These are phyloP conservation scores for Coemansia pectinata DNA, from an alignment of 192 early-diverging fungal species.

Conservation along the genomic window DNA sequence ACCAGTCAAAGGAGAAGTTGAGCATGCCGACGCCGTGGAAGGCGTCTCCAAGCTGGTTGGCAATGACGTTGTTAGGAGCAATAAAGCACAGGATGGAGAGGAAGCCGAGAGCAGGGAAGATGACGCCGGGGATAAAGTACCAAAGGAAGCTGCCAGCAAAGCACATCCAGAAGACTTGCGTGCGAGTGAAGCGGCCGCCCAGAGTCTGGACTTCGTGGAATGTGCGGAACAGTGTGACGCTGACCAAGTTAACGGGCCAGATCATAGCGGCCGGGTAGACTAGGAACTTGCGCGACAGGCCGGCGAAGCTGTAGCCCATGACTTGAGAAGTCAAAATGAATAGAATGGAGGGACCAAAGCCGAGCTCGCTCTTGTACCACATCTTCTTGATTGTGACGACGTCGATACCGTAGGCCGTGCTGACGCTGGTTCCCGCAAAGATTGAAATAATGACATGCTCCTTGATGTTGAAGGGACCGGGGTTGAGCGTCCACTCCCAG, in stretches of 20 bases:
- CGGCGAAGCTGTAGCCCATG: slow-evolving; percentile 70
- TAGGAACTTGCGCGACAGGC: slow-evolving; percentile 73
- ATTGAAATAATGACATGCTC: slow-evolving; percentile 85
- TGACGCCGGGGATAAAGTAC: slow-evolving; percentile 65
- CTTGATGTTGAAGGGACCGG: slow-evolving; percentile 87
- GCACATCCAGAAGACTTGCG: slow-evolving; percentile 56
- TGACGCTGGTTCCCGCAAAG: slow-evolving; percentile 69
- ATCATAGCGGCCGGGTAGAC: slow-evolving; percentile 85
- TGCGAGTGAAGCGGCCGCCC: slow-evolving; percentile 55
- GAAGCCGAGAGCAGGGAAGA: slow-evolving; percentile 68
- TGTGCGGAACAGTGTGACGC: slow-evolving; percentile 74
- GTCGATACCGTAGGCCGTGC: slow-evolving; percentile 74
- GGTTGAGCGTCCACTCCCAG: slow-evolving; percentile 66
- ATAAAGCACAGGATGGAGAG: slow-evolving; percentile 65
- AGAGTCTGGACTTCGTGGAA: slow-evolving; percentile 66
- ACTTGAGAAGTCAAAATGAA: slow-evolving; percentile 72
- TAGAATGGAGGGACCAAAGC: slow-evolving; percentile 62
- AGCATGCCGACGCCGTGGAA: slow-evolving; percentile 67
- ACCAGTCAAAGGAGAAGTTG: slow-evolving; percentile 78
- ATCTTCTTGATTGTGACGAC: slow-evolving; percentile 68
- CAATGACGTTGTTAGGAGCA: slow-evolving; percentile 46
- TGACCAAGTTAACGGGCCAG: slow-evolving; percentile 81
- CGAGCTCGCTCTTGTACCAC: slow-evolving; percentile 70
- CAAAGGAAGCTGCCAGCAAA: slow-evolving; percentile 55
- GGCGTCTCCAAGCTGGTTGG: slow-evolving; percentile 54